Conservation (phyloP, 2,329 filamentous ascomycete genomes). For the Aspergillus quadricinctus region DNA sequence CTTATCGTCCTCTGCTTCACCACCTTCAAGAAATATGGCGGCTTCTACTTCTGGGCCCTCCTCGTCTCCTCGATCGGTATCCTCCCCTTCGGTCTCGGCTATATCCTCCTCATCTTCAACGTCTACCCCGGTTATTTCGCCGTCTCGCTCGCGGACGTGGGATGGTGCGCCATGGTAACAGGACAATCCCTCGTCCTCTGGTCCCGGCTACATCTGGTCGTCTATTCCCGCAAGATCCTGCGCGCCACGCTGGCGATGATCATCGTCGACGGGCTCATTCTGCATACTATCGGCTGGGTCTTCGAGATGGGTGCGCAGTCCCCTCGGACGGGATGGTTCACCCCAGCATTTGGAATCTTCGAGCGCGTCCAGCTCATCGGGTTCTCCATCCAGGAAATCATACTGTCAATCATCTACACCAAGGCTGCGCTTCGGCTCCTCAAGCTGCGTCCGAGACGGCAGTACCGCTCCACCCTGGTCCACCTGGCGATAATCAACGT, state of each 20-base stretch:
- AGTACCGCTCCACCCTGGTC: constrained; percentile 38
- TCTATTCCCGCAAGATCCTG: constrained; percentile 45
- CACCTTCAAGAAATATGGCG: constrained; percentile 45
- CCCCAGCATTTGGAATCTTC: constrained; percentile 24
- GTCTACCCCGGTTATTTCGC: constrained; percentile 22
- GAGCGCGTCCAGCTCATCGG: constrained; percentile 38
- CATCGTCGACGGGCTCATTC: constrained; percentile 48
- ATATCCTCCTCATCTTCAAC: constrained; percentile 24
- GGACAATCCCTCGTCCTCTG: constrained; percentile 57
- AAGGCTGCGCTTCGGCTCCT: constrained; percentile 45
- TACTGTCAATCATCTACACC: constrained; percentile 47
- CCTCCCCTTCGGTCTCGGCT: constrained; percentile 37
- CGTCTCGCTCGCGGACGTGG: constrained; percentile 42
- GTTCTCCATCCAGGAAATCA: constrained; percentile 42
- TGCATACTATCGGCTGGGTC: constrained; percentile 51
- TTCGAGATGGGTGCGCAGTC: constrained; percentile 44
- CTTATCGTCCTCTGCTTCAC: constrained; percentile 44
- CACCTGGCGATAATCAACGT: constrained; percentile 53
- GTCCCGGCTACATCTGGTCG: constrained; percentile 55
- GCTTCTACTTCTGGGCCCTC: constrained; percentile 50
- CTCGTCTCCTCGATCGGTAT: constrained; percentile 42
- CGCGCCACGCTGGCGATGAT: constrained; percentile 54
- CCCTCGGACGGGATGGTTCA: constrained; percentile 2
- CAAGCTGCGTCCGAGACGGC: constrained; percentile 19
- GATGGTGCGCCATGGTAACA: constrained; percentile 56